Conservation (phyloP, 2,329 filamentous ascomycete genomes). For the Calonectria hongkongensis region DNA sequence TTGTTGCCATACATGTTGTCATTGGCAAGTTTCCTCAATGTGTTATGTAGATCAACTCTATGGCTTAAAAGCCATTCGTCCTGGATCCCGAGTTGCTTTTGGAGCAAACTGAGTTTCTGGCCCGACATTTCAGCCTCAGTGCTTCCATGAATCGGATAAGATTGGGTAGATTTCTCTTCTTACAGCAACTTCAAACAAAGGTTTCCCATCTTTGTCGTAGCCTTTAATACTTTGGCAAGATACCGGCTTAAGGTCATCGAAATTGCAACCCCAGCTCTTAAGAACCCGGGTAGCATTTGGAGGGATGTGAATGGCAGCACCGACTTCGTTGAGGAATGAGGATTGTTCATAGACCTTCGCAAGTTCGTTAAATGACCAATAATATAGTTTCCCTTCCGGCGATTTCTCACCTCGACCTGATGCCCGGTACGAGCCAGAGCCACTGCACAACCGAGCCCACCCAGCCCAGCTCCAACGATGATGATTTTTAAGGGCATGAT, state of each 20-base stretch:
- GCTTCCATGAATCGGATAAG: background rate
- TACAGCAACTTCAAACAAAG: background rate
- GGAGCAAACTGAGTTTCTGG: background rate
- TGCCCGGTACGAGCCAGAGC: slow-evolving; percentile 14
- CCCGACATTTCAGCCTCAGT: background rate
- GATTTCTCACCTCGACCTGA: background rate
- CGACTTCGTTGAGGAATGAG: slow-evolving; percentile 20
- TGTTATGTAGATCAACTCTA: slow-evolving; percentile 15
- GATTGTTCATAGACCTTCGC: slow-evolving; percentile 17
- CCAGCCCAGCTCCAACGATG: slow-evolving; percentile 19
- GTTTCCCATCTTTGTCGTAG: slow-evolving; percentile 18
- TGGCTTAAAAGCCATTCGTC: slow-evolving; percentile 22
- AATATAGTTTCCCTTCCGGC: background rate
- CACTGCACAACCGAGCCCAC: slow-evolving; percentile 11
- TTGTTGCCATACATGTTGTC: background rate
- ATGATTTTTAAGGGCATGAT: slow-evolving; percentile 27
- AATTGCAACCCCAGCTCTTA: slow-evolving; percentile 1
- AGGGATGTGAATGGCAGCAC: slow-evolving; percentile 20
- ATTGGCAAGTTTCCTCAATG: slow-evolving; percentile 2
- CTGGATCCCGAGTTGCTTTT: slow-evolving; percentile 3
- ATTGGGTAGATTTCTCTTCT: background rate
- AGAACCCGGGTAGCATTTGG: slow-evolving; percentile 25
- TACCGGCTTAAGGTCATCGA: background rate
- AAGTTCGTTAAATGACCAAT: background rate
- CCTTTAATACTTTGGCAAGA: slow-evolving; percentile 15